Conservation (phyloP, 1,284 basidiomycete species). For the Puccinia horiana region DNA sequence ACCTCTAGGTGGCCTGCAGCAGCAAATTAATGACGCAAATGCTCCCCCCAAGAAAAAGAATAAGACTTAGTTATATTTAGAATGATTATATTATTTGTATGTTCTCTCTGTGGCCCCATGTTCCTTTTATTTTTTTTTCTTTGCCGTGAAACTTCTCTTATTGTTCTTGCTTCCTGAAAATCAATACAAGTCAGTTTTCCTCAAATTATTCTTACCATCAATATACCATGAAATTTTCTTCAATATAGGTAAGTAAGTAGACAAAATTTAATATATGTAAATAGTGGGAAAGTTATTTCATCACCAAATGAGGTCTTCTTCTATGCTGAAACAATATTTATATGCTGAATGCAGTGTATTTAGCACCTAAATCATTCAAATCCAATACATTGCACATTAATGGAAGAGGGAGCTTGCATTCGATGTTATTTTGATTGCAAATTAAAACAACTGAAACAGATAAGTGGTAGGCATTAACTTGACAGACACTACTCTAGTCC, state of each 20-base stretch:
- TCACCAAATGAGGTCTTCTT: too few relatives aligned
- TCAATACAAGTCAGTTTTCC: not conserved
- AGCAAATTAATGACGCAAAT: not conserved
- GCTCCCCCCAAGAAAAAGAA: slow-evolving; percentile 13
- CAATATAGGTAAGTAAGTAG: too few relatives aligned
- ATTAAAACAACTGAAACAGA: not conserved
- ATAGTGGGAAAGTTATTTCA: too few relatives aligned
- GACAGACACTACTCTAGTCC: not conserved
- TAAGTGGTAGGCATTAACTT: not conserved
- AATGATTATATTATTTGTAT: not conserved
- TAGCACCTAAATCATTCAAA: not conserved
- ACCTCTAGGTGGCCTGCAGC: not conserved
- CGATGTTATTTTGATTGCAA: not conserved
- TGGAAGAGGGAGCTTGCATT: not conserved
- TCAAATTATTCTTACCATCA: too few relatives aligned
- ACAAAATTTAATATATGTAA: too few relatives aligned
- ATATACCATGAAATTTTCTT: too few relatives aligned
- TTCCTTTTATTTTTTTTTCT: not conserved
- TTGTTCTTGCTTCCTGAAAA: not conserved
- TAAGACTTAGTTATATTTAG: not conserved
- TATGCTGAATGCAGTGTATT: not conserved
- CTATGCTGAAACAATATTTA: not conserved
- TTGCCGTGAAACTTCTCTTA: not conserved
- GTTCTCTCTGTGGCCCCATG: not conserved
- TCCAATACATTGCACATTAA: not conserved